phyloP scores from a whole-genome alignment of 2,329 filamentous ascomycete species.

The Neopestalotiopsis rosae region DNA sequence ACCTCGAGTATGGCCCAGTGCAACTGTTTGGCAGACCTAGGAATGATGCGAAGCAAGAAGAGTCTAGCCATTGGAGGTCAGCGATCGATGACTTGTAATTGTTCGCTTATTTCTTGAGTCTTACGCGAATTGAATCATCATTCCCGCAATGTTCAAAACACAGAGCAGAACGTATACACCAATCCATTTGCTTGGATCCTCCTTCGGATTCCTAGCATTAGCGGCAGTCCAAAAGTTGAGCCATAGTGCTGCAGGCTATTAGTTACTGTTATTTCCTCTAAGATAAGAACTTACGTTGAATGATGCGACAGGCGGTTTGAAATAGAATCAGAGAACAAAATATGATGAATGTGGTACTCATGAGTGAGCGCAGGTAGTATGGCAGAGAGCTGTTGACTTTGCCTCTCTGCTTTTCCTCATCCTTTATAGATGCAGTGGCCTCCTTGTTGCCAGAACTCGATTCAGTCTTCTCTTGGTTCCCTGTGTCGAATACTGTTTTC shows the following conservation, averaged over 20 bases:
- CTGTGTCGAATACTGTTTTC: too few species aligned
- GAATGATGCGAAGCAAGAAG: conserved; percentile 12
- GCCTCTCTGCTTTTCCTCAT: conserved; percentile 3
- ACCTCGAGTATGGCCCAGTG: conserved; percentile 13
- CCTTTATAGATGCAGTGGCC: not conserved
- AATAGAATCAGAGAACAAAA: not conserved
- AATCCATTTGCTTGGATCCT: conserved; percentile 15
- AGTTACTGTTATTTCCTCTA: not conserved
- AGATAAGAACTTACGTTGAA: conserved; percentile 10
- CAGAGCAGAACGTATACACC: conserved; percentile 14
- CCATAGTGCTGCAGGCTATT: conserved; percentile 5
- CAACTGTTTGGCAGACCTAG: conserved; percentile 7
- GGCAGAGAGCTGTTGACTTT: conserved; percentile 13
- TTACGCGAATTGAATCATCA: conserved; percentile 13
- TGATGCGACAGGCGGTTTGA: not conserved
- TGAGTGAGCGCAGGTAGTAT: conserved; percentile 14
- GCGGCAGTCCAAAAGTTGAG: conserved; percentile 17
- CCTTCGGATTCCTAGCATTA: conserved; percentile 6
- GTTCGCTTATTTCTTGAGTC: not conserved
- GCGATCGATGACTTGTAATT: not conserved
- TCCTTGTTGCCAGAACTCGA: not conserved
- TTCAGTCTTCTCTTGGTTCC: not conserved
- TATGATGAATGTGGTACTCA: conserved; percentile 7
- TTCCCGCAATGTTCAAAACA: conserved; percentile 6
- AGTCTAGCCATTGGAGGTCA: not conserved